Evolutionary conservation across 208 protist species (phyloP), one percentile per base, ranked within the genome.

Genomic region (Crithidia sp.): DNA sequence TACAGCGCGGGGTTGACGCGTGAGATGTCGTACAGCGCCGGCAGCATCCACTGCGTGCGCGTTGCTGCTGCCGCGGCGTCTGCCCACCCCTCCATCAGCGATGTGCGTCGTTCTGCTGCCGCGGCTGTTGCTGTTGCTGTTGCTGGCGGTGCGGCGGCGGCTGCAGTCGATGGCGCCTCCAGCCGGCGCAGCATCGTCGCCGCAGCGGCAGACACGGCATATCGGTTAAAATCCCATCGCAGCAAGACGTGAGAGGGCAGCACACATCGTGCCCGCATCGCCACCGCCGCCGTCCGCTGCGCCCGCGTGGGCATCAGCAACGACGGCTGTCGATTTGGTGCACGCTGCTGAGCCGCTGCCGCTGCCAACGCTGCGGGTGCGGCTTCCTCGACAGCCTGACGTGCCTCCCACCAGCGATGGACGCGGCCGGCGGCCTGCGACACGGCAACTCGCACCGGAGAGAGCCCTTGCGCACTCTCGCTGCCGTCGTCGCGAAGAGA

Each of bases 181-280:
- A 44, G 56, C 13, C 47, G 10, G 10, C 43, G 66, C 58, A 78
- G 53, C 19, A 19, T 8, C 12, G 59, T 28, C 2, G 74, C 74
- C 2, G 59, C 74, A 7, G 50, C 58, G 8, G 66, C 52, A 0
- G 74, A 78, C 7, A 78, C 65, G 0, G 74, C 56, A 41, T 69
- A 68, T 8, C 65, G 74, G 6, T n/a, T 67, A 39, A 78, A 78
- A 44, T 73, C 59, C 74, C 74, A 78, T 36, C 28, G 59, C 39
- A 55, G 58, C 57, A 78, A 44, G 7, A 73, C 74, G 55, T 67
- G 74, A 0, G 74, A 58, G 3, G 74, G 74, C 0, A 78, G 44
- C 6, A 78, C 13, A n/a, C 63, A 56, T 40, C 57, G n/a, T 9
- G 4, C 37, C 16, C 3, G 64, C 64, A 28, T 28, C 28, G 28